Conservation (phyloP, 495 filamentous ascomycete genomes). For the Rusavskia elegans region DNA sequence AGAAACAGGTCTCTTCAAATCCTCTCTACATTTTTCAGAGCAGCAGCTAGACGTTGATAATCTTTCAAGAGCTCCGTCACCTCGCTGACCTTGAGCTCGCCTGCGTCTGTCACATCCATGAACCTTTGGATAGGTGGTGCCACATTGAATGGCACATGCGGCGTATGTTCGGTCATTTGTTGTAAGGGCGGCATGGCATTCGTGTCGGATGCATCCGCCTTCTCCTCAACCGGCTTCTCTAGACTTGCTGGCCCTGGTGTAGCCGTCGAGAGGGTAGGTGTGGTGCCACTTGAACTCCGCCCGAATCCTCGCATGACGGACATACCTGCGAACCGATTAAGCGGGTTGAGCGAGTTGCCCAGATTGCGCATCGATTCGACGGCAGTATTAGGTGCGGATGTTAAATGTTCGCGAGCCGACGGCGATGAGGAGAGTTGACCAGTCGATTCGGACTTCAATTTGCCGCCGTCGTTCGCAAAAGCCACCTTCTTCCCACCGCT, state of each 20-base stretch:
- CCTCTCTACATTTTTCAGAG: constrained; percentile 20
- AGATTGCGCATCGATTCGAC: constrained; percentile 75
- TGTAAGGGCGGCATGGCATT: neutral
- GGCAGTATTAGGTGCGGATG: constrained; percentile 36
- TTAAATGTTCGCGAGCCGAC: neutral
- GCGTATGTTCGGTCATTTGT: neutral
- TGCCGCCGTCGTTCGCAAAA: constrained; percentile 21
- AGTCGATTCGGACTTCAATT: constrained; percentile 1
- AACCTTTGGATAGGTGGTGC: constrained; percentile 41
- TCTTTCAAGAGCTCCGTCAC: constrained; percentile 69
- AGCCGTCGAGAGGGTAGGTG: constrained; percentile 13
- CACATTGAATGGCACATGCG: neutral
- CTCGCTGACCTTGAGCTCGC: constrained; percentile 68
- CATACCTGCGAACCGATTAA: constrained; percentile 58
- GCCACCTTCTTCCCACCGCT: constrained; percentile 33
- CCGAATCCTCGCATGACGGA: constrained; percentile 61
- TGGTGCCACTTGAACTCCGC: constrained; percentile 26
- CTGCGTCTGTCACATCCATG: constrained; percentile 59
- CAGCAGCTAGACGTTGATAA: constrained; percentile 67
- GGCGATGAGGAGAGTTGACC: neutral
- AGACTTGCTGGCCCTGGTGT: constrained; percentile 9
- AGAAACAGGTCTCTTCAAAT: neutral
- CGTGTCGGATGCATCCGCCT: neutral
- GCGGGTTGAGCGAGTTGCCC: constrained; percentile 67
- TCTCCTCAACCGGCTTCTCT: constrained; percentile 8